These are phyloP conservation scores for Saitozyma podzolica DNA, from an alignment of 768 basidiomycete species.

Conservation along the genomic window DNA sequence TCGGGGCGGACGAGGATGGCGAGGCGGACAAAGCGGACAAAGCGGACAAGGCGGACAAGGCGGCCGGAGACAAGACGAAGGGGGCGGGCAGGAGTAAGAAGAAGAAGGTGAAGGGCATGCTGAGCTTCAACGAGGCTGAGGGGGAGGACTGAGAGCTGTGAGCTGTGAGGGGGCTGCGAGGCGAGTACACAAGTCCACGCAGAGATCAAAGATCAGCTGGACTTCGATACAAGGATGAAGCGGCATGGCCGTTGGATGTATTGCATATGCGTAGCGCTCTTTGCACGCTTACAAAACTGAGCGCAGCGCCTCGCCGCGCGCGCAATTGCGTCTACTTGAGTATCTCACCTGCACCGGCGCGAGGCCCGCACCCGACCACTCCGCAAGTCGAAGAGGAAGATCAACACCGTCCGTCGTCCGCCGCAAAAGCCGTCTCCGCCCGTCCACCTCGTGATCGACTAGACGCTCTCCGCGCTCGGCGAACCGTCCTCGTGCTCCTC, in stretches of 20 bases:
- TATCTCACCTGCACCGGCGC: not conserved
- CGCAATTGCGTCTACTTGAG: not conserved
- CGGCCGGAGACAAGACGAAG: not conserved
- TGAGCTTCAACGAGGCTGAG: slow-evolving; percentile 53
- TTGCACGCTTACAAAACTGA: not conserved
- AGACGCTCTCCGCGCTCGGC: not conserved
- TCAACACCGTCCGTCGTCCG: not conserved
- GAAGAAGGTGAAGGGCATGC: slow-evolving; percentile 50
- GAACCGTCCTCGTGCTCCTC: slow-evolving; percentile 8
- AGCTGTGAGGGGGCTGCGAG: not conserved
- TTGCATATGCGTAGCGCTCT: too few relatives aligned
- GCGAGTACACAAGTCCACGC: too few relatives aligned
- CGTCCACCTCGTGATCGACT: not conserved
- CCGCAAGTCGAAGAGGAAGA: not conserved
- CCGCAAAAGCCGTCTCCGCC: not conserved
- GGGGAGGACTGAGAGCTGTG: slow-evolving; percentile 27
- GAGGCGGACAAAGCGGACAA: slow-evolving; percentile 16
- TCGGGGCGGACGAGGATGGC: slow-evolving; percentile 1
- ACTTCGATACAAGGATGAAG: too few relatives aligned
- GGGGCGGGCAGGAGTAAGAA: slow-evolving; percentile 47
- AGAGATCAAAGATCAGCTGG: too few relatives aligned
- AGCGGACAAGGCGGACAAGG: slow-evolving; percentile 16
- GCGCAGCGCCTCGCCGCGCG: not conserved
- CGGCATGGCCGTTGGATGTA: too few relatives aligned
- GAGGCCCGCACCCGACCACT: not conserved